Base-by-base conservation (phyloP, 2,329 filamentous ascomycete genomes). In the Harringtonia lauricola region DNA sequence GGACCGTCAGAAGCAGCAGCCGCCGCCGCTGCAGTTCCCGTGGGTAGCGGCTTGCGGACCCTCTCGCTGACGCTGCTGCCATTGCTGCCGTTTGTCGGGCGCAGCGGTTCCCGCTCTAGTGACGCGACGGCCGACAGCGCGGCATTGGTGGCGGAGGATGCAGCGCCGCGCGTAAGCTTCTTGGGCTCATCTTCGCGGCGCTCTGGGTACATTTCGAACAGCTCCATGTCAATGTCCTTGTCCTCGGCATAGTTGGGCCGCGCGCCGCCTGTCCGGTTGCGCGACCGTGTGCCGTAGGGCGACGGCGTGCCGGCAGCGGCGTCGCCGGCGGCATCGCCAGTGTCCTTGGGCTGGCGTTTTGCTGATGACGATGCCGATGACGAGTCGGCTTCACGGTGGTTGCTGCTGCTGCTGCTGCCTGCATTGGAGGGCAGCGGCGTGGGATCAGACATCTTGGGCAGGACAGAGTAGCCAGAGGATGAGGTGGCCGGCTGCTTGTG, bases 171-270 rank as follows among this genome's bases (percentile, higher is more conserved):
- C 59, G 60, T 67, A 67, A 54, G 31, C 67, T 81, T 83, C 59
- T 79, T 78, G 42, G 66, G 55, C 48, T 77, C 73, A 44, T 67
- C 66, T 15, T 77, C 71, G 53, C 76, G 72, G 56, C 71, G 69
- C 52, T 74, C 64, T 42, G 67, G 60, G 57, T 72, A 66, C 59
- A 72, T 75, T 56, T 95, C 90, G 60, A 88, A 86, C 59, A 73
- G 64, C 47, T 96, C 92, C 63, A 86, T 79, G 56, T 96, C 90
- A 53, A 89, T 72, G 62, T 95, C 90, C 64, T 77, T 85, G 64
- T 90, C 86, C 66, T 98, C 92, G 41, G 92, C 90, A 64, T 98
- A 98, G 64, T 98, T 98, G 52, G 83, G 81, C 53, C 92, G 84
- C 54, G 83, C 74, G 52, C 75, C 79, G 56, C 84, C 83, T 46